Evolutionary conservation across 768 basidiomycete genomes (phyloP).

Genomic region (Termitomyces sp.): DNA sequence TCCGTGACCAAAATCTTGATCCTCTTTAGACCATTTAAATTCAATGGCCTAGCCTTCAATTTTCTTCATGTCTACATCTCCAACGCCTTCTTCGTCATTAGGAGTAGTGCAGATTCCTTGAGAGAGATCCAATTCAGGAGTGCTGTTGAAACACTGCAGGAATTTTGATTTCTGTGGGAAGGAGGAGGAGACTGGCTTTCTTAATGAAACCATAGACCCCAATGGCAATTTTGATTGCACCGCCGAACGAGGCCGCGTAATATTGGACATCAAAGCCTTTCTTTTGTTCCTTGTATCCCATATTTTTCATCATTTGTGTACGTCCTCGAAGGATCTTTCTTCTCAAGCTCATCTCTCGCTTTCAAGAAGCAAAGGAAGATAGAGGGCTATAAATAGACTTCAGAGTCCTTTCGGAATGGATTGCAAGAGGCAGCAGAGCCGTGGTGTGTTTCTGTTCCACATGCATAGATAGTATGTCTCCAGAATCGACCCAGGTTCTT

Average conservation of each 20-base stretch:
- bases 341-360: background rate
- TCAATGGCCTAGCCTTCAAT: background rate
- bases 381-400: background rate
- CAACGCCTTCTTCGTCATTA: too few relatives aligned
- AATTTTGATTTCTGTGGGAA: too few relatives aligned
- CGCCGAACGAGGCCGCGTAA: background rate
- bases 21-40: background rate
- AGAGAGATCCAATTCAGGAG: too few relatives aligned
- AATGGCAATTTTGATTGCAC: background rate
- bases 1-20: background rate
- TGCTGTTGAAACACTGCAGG: too few relatives aligned
- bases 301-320: background rate
- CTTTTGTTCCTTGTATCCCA: background rate
- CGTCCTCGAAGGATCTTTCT: background rate
- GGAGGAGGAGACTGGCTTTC: too few relatives aligned
- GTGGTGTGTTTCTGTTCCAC: background rate
- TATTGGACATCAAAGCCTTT: background rate
- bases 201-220: background rate
- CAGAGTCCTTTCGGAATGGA: background rate
- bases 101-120: too few relatives aligned
- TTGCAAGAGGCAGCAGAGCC: background rate
- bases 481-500: background rate
- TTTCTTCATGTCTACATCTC: background rate
- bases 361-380: background rate
- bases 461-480: background rate